Evolutionary conservation across 768 basidiomycete genomes (phyloP), one percentile per base, ranked within the genome.

Genomic region (Phlebiopsis flavidoalba): DNA sequence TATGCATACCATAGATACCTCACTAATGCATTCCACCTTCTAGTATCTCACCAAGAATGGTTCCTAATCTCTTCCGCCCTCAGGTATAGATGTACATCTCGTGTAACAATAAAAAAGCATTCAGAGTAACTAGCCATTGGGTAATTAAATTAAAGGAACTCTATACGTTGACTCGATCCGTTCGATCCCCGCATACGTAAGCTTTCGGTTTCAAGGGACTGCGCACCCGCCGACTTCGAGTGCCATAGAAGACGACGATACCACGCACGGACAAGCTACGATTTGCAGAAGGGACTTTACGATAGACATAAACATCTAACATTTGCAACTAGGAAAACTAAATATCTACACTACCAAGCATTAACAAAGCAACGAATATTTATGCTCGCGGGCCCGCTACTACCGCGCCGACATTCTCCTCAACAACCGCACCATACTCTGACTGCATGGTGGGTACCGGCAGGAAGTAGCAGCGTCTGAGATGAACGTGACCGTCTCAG

Each of bases 61-160:
- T 94, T 94, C 85, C 91, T 93, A 76, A 95, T 95, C 69, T 91
- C 93, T 21, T 93, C 92, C 36, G 90, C 90, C n/a, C n/a, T 35
- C 88, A 89, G 64, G 88, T 93, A 62, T 93, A 70, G 59, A 67
- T 47, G n/a, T 37, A n/a, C 11, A 55, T 47, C 31, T 48, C 33
- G 22, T 48, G 22, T 46, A 43, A 57, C 35, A n/a, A 31, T 52
- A 57, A 60, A 43, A n/a, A 40, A 12, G 21, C 40, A 43, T 17
- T 55, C 21, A 8, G 40, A 55, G 54, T 55, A 55, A 49, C 21
- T 55, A 43, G 36, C 43, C 11, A 37, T 40, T 15, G 53, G 36
- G 36, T 37, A 53, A 33, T 21, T 37, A 14, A 24, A 37, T 55
- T 26, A 22, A 58, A 58, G 48, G 48, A n/a, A 48, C 46, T 31